Evolutionary conservation across 2,329 filamentous ascomycete species (phyloP), one percentile per base, ranked within the genome.

Genomic region (Blumeriella jaapii): DNA sequence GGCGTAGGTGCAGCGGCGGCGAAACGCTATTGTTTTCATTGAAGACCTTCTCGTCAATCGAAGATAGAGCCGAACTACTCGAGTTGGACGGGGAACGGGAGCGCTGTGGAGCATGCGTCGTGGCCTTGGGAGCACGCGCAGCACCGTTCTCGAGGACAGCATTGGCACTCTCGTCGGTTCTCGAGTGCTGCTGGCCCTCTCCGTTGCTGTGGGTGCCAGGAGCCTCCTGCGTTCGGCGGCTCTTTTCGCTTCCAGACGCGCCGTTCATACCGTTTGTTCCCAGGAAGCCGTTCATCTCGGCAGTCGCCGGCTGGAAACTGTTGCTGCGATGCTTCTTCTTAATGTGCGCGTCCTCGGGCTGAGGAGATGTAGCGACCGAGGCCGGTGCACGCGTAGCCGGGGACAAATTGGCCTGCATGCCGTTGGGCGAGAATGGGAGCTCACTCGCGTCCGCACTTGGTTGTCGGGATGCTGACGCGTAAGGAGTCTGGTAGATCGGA

Each of bases 31-130:
- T 34, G 5, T 28, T 38, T 26, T 42, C 45, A 6, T 36, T 42
- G 14, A 54, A 34, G 8, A 54, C 36, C 5, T 49, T 34, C 31
- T 54, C 52, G 32, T 56, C 52, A 9, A 60, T 43, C 4, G 57
- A 60, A 14, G 58, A 58, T 22, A 61, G 44, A 13, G 50, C 59
- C n/a, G 59, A 61, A 10, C 46, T 48, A 38, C 51, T 59, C 6
- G 56, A 57, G 8, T 51, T 36, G 12, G 54, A n/a, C n/a, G n/a
- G n/a, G n/a, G n/a, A 56, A 11, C 36, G 29, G 6, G 46, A 46
- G 34, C 55, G 36, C 25, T 29, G 12, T 29, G n/a, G n/a, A n/a
- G 15, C 36, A 26, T 25, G 19, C 8, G 34, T 31, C 11, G 34
- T 38, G 10, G 25, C 12, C 11, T 27, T 36, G 19, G 16, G 20